phyloP scores from a whole-genome alignment of 1,284 basidiomycete genomes.

The Ganoderma multipileum region DNA sequence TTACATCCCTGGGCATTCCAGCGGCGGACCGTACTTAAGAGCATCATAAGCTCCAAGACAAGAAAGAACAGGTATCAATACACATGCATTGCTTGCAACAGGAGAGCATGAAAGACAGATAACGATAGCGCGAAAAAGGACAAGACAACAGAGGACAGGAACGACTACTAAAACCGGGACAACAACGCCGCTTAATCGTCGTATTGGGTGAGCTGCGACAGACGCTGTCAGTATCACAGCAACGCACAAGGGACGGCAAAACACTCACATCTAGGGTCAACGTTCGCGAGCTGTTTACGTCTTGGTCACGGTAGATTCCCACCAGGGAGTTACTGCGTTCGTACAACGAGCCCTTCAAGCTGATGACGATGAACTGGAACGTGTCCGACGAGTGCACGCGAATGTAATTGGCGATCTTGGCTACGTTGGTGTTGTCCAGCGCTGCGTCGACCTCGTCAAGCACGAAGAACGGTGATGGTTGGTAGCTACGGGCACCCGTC shows the following conservation, averaged over 20 bases:
- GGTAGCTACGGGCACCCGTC: slow-evolving; percentile 65
- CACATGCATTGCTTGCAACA: neutral
- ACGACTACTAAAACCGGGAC: neutral
- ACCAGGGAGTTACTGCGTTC: slow-evolving; percentile 92
- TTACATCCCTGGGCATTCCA: too few species aligned
- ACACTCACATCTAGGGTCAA: slow-evolving; percentile 88
- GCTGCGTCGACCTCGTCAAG: slow-evolving; percentile 99
- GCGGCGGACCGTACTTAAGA: too few species aligned
- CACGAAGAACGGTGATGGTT: slow-evolving; percentile 98
- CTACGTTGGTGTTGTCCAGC: slow-evolving; percentile 94
- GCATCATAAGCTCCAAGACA: neutral
- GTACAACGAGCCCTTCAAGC: slow-evolving; percentile 90
- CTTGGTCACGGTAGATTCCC: slow-evolving; percentile 94
- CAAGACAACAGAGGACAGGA: slow-evolving; percentile 1
- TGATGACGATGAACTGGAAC: slow-evolving; percentile 98
- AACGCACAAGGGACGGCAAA: neutral
- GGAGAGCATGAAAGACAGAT: neutral
- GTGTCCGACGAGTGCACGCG: slow-evolving; percentile 76
- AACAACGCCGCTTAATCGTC: slow-evolving; percentile 34
- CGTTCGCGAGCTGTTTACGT: slow-evolving; percentile 88
- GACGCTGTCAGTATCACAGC: neutral
- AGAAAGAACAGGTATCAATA: neutral
- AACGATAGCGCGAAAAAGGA: neutral
- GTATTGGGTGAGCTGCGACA: slow-evolving; percentile 50
- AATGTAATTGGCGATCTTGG: slow-evolving; percentile 92